Base-by-base conservation (phyloP, 768 basidiomycete species). In the Gloeopeniophorella convolvens region DNA sequence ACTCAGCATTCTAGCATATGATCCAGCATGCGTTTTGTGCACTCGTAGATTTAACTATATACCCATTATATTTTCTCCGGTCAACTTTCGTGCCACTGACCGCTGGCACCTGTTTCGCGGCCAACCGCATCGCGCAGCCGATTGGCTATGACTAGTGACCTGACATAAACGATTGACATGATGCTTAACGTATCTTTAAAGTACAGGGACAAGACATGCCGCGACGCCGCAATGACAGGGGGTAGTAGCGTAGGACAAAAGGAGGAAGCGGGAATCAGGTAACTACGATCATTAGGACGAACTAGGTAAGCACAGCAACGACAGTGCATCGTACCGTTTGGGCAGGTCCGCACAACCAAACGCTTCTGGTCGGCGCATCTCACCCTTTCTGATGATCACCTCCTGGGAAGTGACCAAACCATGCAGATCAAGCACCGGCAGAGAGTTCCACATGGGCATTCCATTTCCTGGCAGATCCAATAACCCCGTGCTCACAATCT, bases 341-440 rank as follows among this genome's bases (percentile, higher is more conserved):
- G 56, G 21, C 10, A 40, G 35, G 13, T 56, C 46, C 5, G 44
- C 45, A 42, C 62, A 66, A 1, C 59, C 60, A 6, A 62, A 61
- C 28, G 63, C 50, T 26, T 63, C 60, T 26, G 39, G 43, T 30
- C 64, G 43, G 15, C 61, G 63, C 41, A 59, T 50, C 8, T 54
- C 48, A 8, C 77, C 77, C 16, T 63, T 60, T 11, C 54, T 51
- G 12, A 56, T 37, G 23, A 78, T 56, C 3, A 55, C 56, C 12
- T 66, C 66, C 32, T 69, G 56, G 0, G 70, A 66, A 15, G 69
- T 65, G 16, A 71, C 61, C 18, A 62, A 57, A 21, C 55, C 64
- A 28, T 71, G 58, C 24, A 80, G 59, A 61, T 92, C 86, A 55
- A 91, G 66, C 8, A 85, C 72, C 0, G 90, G 89, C 24, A 92